Percentiles rank a stretch among this genome's conserved stretches.
These are phyloP conservation scores for Calonectria crousiana DNA, from an alignment of 2,329 filamentous ascomycete species.

Conservation along the genomic window DNA sequence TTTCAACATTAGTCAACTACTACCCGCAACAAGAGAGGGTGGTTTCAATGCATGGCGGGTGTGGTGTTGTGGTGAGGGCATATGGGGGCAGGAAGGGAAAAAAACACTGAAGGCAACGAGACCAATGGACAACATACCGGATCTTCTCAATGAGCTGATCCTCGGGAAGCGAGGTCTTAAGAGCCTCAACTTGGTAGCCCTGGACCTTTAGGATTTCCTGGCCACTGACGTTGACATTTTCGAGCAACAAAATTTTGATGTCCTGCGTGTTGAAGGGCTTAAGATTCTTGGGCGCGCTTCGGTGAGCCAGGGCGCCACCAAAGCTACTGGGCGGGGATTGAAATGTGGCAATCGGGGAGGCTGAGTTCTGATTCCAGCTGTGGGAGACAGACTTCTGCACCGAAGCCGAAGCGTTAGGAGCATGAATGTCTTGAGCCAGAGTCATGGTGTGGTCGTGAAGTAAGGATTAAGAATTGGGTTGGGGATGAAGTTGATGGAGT, in stretches of 20 bases:
- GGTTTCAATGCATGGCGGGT: neutral
- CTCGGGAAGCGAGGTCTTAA: conserved; percentile 91
- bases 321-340: conserved; percentile 78
- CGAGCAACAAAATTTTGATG: conserved; percentile 94
- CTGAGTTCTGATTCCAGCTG: conserved; percentile 72
- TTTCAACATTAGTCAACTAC: conserved; percentile 25
- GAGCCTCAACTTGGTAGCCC: conserved; percentile 94
- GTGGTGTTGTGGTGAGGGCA: neutral
- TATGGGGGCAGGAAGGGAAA: conserved; percentile 24
- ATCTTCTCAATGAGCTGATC: conserved; percentile 98
- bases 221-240: conserved; percentile 95
- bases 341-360: conserved; percentile 81
- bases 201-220: conserved; percentile 84
- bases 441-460: conserved; percentile 53
- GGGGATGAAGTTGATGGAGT: conserved; percentile 11
- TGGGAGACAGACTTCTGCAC: conserved; percentile 62
- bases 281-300: conserved; percentile 75
- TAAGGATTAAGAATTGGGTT: conserved; percentile 27
- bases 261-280: conserved; percentile 97
- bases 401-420: conserved; percentile 48
- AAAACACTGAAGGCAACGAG: conserved; percentile 29
- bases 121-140: conserved; percentile 65
- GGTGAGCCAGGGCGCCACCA: conserved; percentile 56
- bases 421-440: conserved; percentile 60
- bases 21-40: neutral